Percentiles rank a stretch among this genome's conserved stretches.
These are phyloP conservation scores for Tympanopsis confertula DNA, from an alignment of 2,329 filamentous ascomycete species.

Conservation along the genomic window DNA sequence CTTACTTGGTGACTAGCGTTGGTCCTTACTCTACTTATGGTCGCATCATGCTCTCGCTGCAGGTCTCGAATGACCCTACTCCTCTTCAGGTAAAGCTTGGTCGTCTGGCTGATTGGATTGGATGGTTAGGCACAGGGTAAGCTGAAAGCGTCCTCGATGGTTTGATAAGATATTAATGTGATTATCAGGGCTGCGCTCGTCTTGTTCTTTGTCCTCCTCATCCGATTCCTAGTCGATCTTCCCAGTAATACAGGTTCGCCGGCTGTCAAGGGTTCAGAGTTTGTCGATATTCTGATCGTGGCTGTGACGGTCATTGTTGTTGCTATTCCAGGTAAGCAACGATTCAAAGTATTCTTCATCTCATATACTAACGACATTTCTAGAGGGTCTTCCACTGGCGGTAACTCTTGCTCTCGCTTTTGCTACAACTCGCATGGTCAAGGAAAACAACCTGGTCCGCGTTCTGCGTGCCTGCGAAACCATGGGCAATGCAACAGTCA, in stretches of 20 bases:
- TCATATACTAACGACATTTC: neutral
- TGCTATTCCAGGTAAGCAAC: slow-evolving; percentile 35
- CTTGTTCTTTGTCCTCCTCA: slow-evolving; percentile 68
- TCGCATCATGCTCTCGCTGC: slow-evolving; percentile 42
- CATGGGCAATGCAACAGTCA: slow-evolving; percentile 62
- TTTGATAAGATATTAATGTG: slow-evolving; percentile 6
- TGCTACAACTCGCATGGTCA: slow-evolving; percentile 55
- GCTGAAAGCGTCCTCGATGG: neutral
- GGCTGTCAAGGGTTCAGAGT: slow-evolving; percentile 46
- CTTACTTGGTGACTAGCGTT: slow-evolving; percentile 40
- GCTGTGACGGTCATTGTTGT: slow-evolving; percentile 58
- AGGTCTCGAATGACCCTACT: slow-evolving; percentile 37
- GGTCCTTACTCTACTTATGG: slow-evolving; percentile 42
- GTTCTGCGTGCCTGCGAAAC: slow-evolving; percentile 57
- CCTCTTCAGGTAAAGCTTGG: slow-evolving; percentile 42
- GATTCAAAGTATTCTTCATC: neutral
- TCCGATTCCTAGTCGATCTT: slow-evolving; percentile 61
- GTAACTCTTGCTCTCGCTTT: slow-evolving; percentile 59
- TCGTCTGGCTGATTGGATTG: slow-evolving; percentile 34
- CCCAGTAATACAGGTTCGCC: slow-evolving; percentile 32
- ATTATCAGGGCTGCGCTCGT: slow-evolving; percentile 49
- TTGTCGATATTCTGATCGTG: slow-evolving; percentile 51
- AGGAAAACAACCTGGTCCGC: slow-evolving; percentile 61
- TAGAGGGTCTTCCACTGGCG: slow-evolving; percentile 51
- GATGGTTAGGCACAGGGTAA: slow-evolving; percentile 30